Evolutionary conservation across 768 basidiomycete species (phyloP).

Genomic region (Suillus decipiens): DNA sequence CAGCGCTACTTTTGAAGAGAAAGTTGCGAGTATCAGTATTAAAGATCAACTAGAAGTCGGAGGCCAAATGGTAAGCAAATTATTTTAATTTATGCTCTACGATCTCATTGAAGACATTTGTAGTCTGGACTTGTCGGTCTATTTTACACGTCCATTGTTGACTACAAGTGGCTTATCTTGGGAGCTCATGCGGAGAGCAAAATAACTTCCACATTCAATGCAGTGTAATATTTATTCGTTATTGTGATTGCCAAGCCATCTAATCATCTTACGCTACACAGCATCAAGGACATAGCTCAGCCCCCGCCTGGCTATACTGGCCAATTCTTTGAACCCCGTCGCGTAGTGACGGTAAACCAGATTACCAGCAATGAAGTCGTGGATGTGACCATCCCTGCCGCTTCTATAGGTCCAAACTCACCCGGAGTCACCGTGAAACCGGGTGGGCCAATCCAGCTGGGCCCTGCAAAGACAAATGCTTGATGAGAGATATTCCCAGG

Average conservation of each 20-base stretch:
- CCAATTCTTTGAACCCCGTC: conserved; percentile 37
- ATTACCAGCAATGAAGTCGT: conserved; percentile 28
- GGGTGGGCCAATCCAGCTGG: conserved; percentile 23
- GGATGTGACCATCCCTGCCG: conserved; percentile 26
- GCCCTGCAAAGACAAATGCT: conserved; percentile 24
- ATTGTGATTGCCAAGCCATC: neutral
- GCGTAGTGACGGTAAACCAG: conserved; percentile 34
- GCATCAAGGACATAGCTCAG: conserved; percentile 31
- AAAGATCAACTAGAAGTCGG: conserved; percentile 30
- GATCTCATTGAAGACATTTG: neutral
- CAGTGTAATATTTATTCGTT: conserved; percentile 32
- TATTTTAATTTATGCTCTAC: neutral
- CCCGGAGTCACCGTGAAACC: conserved; percentile 16
- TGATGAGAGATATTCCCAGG: conserved; percentile 25
- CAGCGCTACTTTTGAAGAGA: conserved; percentile 20
- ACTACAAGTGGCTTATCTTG: conserved; percentile 33
- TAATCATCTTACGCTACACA: conserved; percentile 9
- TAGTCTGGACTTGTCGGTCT: conserved; percentile 36
- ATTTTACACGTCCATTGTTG: conserved; percentile 39
- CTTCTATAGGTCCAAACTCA: conserved; percentile 14
- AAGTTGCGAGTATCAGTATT: conserved; percentile 22
- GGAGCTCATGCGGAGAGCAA: conserved; percentile 34
- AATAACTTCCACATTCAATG: conserved; percentile 39
- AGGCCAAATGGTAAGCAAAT: conserved; percentile 27
- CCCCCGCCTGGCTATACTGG: no score